phyloP scores from a whole-genome alignment of 805 yeast genomes.

The Lipomyces lipofer region DNA sequence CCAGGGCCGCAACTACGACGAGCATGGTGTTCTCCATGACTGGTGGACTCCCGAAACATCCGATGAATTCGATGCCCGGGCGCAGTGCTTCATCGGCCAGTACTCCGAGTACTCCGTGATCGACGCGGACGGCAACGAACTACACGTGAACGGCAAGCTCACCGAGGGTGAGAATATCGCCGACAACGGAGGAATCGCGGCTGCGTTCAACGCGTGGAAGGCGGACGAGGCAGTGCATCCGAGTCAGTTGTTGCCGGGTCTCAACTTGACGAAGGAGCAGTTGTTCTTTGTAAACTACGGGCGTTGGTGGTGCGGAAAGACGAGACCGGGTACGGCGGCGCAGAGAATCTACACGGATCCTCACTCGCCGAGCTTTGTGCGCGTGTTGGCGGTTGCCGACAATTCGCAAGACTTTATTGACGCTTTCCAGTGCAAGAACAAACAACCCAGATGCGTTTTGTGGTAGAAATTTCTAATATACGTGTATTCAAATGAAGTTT shows the following conservation, averaged over 20 bases:
- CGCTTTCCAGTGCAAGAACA: constrained; percentile 30
- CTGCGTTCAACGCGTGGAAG: constrained; percentile 30
- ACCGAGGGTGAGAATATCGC: constrained; percentile 32
- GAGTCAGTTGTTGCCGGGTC: constrained; percentile 24
- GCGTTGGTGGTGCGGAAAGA: constrained; percentile 32
- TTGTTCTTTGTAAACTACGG: constrained; percentile 29
- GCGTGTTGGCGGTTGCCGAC: constrained; percentile 29
- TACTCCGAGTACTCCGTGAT: constrained; percentile 28
- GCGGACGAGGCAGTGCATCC: constrained; percentile 13
- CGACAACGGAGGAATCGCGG: constrained; percentile 31
- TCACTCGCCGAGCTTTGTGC: constrained; percentile 30
- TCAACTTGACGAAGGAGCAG: constrained; percentile 29
- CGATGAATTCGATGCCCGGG: constrained; percentile 27
- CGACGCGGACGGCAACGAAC: constrained; percentile 25
- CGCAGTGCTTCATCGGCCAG: constrained; percentile 30
- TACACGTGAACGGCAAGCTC: constrained; percentile 30
- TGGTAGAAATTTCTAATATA: too few species aligned
- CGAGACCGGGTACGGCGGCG: constrained; percentile 29
- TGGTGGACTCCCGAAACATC: constrained; percentile 30
- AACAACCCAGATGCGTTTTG: constrained; percentile 27
- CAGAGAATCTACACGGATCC: constrained; percentile 30
- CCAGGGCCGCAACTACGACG: constrained; percentile 30
- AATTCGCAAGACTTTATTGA: constrained; percentile 30
- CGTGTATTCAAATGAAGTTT: too few species aligned
- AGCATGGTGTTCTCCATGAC: constrained; percentile 27